Percentiles rank a stretch among this genome's conserved stretches.
Conservation (phyloP, 2,329 filamentous ascomycete genomes). For the Colletotrichum gloeosporioides region DNA sequence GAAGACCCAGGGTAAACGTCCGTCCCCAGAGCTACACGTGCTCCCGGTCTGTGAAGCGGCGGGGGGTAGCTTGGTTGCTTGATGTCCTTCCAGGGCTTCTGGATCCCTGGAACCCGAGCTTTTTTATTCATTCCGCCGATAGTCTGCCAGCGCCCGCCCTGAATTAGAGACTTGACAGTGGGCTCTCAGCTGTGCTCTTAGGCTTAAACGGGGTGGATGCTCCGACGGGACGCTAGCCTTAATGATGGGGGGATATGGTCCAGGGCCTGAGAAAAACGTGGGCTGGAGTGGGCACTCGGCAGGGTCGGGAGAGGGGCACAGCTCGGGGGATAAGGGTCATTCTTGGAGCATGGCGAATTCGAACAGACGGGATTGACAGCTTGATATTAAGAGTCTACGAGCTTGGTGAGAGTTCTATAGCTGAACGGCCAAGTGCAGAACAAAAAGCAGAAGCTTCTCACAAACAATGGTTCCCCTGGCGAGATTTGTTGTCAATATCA, state of each 20-base stretch:
- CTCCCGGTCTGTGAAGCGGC: background rate
- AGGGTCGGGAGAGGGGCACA: background rate
- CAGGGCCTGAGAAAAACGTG: background rate
- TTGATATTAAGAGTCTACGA: background rate
- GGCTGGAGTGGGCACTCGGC: background rate
- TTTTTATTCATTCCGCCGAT: background rate
- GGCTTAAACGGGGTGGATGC: background rate
- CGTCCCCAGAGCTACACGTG: background rate
- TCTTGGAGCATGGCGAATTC: background rate
- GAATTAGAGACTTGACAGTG: background rate
- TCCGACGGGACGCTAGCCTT: constrained; percentile 1
- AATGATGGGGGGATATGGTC: background rate
- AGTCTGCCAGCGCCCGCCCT: background rate
- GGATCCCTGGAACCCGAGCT: background rate
- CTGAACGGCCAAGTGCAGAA: background rate
- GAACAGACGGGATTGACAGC: background rate
- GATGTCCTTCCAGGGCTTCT: background rate
- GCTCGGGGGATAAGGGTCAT: background rate
- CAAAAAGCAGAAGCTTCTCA: background rate
- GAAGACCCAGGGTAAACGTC: background rate
- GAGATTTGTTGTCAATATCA: background rate
- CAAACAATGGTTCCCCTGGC: background rate
- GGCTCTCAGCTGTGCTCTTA: background rate
- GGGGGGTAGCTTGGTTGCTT: background rate
- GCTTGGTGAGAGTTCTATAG: accelerated